Evolutionary conservation across 2,329 filamentous ascomycete species (phyloP), one percentile per base, ranked within the genome.

Genomic region (Penicillium sp.): DNA sequence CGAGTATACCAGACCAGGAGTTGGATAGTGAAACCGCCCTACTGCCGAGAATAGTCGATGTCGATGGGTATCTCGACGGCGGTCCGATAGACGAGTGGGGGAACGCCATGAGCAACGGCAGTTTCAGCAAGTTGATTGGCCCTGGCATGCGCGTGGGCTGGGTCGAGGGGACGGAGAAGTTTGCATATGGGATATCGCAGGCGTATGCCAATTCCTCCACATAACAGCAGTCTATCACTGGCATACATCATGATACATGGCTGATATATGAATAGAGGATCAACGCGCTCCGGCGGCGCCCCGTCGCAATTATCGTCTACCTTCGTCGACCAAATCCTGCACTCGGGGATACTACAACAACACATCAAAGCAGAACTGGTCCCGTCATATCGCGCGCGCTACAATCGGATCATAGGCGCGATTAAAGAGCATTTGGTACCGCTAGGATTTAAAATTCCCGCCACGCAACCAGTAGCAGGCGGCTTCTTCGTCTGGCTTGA

Each of bases 91-190:
- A 84, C 70, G 78, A 78, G 45, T 96, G 93, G 68, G 91, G 93
- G 11, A 87, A 97, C 70, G 82, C 85, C 9, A 78, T 92, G 35
- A 92, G 88, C 65, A 97, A 97, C 69, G 91, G 89, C 21, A 91
- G 87, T 6, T 97, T 97, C 71, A 90, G 86, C 69, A 99, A 99
- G 71, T 85, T 97, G 38, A 81, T 85, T 26, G 91, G 85, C 0
- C 91, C 93, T 0, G 94, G 93, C 0, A 74, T 89, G 51, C 81
- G 93, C 12, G 92, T 89, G 0, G 93, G 93, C n/a, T 97, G 92
- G 92, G 83, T 86, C 1, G 91, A 96, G 69, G 88, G 82, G 0
- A 86, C 84, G 5, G 76, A 80, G 52, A 85, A 82, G 63, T 73
- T 89, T 56, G 79, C 80, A 4, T 80, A 79, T 65, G 83, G 80